A percentile compares a stretch with the other conserved stretches of the same genome.
Conservation (phyloP, 345 rosid genomes). For the Aquilaria sinensis region DNA sequence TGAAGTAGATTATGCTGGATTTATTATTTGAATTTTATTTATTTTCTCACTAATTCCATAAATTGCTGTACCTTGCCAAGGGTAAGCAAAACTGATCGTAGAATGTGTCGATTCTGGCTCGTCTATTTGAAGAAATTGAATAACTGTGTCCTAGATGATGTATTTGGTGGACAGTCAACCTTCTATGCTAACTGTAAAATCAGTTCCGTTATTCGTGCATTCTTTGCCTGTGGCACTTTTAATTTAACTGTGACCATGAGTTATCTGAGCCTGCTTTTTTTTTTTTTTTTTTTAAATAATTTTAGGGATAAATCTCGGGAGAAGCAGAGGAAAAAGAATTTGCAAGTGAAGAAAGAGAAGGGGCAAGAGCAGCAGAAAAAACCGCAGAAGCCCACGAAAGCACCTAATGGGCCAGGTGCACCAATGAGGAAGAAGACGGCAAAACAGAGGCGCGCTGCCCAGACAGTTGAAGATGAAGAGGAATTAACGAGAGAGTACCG, state of each 20-base stretch:
- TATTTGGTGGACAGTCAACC: too few relatives aligned
- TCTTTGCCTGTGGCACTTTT: background rate
- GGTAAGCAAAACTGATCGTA: too few relatives aligned
- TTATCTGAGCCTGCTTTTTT: background rate
- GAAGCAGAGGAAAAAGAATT: slow-evolving; percentile 71
- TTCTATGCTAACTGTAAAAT: background rate
- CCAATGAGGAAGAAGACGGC: slow-evolving; percentile 61
- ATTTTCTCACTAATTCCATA: too few relatives aligned
- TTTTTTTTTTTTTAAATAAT: background rate
- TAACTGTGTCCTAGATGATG: too few relatives aligned
- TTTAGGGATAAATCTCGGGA: slow-evolving; percentile 78
- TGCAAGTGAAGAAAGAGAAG: slow-evolving; percentile 55
- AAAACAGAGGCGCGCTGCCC: slow-evolving; percentile 73
- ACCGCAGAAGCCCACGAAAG: slow-evolving; percentile 35
- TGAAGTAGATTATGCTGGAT: too few relatives aligned
- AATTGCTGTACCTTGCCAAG: too few relatives aligned
- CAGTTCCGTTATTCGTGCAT: too few relatives aligned
- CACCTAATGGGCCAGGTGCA: slow-evolving; percentile 18
- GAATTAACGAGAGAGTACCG: slow-evolving; percentile 63
- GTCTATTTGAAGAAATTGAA: too few relatives aligned
- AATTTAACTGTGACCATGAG: background rate
- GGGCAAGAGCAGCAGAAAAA: slow-evolving; percentile 34
- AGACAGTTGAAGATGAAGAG: slow-evolving; percentile 71
- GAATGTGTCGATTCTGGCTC: too few relatives aligned
- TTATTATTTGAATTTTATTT: too few relatives aligned